Percentiles rank a stretch among this genome's conserved stretches.
phyloP scores from a whole-genome alignment of 202 grass and related monocot genomes.

The Brachypodium distachyon region DNA sequence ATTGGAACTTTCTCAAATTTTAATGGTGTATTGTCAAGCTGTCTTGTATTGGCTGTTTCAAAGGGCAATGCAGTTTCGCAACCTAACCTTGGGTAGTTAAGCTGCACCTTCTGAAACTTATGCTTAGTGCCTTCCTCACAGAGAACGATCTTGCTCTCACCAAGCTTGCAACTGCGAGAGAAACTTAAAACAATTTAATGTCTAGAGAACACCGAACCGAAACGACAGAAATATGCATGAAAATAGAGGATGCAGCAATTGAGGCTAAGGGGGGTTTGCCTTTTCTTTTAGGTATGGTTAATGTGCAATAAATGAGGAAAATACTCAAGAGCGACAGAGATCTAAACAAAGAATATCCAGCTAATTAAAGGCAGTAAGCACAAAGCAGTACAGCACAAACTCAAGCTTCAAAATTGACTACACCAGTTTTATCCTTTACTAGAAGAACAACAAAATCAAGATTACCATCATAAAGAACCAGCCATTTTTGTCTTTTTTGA shows the following conservation, averaged over 20 bases:
- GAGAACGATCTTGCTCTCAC: constrained; percentile 85
- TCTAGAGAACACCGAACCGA: background rate
- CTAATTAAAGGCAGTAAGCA: background rate
- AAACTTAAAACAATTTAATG: constrained; percentile 12
- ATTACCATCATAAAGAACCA: background rate
- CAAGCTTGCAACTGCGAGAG: constrained; percentile 70
- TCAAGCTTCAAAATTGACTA: background rate
- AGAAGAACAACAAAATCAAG: background rate
- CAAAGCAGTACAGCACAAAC: too few species aligned
- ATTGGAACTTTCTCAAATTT: background rate
- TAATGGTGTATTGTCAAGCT: background rate
- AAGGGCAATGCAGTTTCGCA: background rate
- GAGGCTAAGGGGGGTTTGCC: background rate
- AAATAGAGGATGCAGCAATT: background rate
- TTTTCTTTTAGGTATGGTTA: background rate
- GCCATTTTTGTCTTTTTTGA: background rate
- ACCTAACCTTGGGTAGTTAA: constrained; percentile 86
- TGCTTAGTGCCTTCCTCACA: constrained; percentile 88
- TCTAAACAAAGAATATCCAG: background rate
- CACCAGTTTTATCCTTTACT: background rate
- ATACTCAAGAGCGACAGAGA: background rate
- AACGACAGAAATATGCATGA: background rate
- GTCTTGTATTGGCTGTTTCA: background rate
- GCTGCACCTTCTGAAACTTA: constrained; percentile 88
- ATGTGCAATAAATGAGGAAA: background rate